Evolutionary conservation across 805 yeast species (phyloP).

Genomic region (Candida chauliodis): DNA sequence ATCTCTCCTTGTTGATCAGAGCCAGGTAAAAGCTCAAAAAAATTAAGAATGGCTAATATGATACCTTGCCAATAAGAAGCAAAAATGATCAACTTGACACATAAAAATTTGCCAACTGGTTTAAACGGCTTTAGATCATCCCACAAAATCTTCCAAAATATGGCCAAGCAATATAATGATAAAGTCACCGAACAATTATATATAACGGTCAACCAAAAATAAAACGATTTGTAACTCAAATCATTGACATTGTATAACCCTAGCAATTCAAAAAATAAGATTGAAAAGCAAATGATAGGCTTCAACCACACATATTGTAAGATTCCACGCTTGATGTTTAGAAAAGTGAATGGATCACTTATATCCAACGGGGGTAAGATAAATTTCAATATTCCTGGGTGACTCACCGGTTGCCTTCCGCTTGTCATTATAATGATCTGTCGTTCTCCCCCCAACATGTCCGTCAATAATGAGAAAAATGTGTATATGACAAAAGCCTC

Average conservation of each 20-base stretch:
- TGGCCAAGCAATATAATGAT: conserved; percentile 79
- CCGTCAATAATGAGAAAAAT: conserved; percentile 77
- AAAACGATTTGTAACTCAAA: conserved; percentile 46
- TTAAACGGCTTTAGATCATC: conserved; percentile 70
- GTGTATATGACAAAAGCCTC: conserved; percentile 96
- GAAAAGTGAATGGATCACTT: conserved; percentile 77
- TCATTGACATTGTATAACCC: conserved; percentile 52
- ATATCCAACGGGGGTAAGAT: conserved; percentile 62
- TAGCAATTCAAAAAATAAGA: conserved; percentile 42
- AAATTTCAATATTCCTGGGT: conserved; percentile 42
- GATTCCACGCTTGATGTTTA: conserved; percentile 76
- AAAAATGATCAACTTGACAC: conserved; percentile 90
- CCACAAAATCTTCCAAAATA: conserved; percentile 91
- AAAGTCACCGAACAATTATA: conserved; percentile 80
- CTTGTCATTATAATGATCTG: conserved; percentile 68
- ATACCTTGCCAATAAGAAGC: conserved; percentile 98
- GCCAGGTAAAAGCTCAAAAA: conserved; percentile 43
- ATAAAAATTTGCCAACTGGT: conserved; percentile 89
- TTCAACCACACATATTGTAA: conserved; percentile 95
- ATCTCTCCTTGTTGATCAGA: conserved; percentile 21
- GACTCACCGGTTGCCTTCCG: conserved; percentile 68
- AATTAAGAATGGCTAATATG: conserved; percentile 50
- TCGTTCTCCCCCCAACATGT: conserved; percentile 89
- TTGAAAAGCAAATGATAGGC: conserved; percentile 69
- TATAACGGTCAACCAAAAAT: conserved; percentile 61